Evolutionary conservation across 306 rosid genomes (phyloP), one percentile per base, ranked within the genome.

Genomic region (Styphnolobium japonicum): DNA sequence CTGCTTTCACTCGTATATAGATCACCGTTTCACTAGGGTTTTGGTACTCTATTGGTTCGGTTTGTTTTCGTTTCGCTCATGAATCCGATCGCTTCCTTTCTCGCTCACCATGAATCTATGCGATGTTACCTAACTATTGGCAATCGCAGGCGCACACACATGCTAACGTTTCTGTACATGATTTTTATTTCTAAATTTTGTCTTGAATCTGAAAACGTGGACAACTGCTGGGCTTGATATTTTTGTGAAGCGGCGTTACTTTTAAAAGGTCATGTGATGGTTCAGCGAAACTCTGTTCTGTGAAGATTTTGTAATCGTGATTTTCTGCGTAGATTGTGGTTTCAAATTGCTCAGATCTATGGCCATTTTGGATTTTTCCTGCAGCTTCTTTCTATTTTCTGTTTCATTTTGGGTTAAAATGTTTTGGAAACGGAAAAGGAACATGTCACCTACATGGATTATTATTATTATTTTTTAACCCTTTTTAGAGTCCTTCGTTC

Each of bases 281-380:
- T 48, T 73, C 69, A 34, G 23, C 75, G 58, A 76, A 52, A 16
- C 74, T 74, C 36, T 43, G 42, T 51, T 25, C 16, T 66, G 19
- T 21, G 23, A 21, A 2, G 12, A 5, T 46, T 45, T 42, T 58
- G 66, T 5, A 5, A 1, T 58, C 1, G 57, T 48, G 1, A 31
- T n/a, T 4, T 57, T 75, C 43, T 65, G 10, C 21, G 3, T 27
- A 36, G 31, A 36, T 43, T 27, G 37, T 39, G 58, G 31, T 25
- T 72, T 73, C 21, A 11, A 52, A 6, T 82, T 37, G 27, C 8
- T 37, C 64, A 71, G 80, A 83, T 83, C 80, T 77, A 43, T 29
- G 8, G 46, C 56, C 12, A 45, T 52, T 63, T 31, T 63, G 45
- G 43, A 31, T n/a, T 49, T 16, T 51, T 12, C 7, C 48, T 39